phyloP scores from a whole-genome alignment of 2,329 filamentous ascomycete genomes.

The Fusarium mexicanum region DNA sequence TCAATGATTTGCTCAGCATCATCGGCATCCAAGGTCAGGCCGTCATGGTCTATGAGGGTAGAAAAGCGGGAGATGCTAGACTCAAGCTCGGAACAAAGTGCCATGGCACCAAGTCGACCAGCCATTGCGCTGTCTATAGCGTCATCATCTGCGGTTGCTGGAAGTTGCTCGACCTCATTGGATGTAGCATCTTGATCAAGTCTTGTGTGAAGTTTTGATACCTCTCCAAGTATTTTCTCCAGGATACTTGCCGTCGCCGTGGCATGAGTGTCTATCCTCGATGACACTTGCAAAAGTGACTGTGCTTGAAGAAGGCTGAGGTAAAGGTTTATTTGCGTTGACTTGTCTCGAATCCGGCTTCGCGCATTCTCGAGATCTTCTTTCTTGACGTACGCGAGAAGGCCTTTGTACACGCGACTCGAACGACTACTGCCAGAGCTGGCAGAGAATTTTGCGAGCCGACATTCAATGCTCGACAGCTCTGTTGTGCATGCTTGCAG shows the following conservation, averaged over 20 bases:
- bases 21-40: constrained; percentile 9
- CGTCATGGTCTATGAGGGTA: constrained; percentile 1
- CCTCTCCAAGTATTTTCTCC: constrained; percentile 10
- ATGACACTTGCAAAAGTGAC: constrained; percentile 6
- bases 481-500: neutral
- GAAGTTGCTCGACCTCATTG: neutral
- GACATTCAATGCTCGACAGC: neutral
- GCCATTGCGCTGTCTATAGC: neutral
- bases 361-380: constrained; percentile 15
- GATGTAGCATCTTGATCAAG: neutral
- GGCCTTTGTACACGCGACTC: neutral
- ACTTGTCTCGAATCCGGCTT: constrained; percentile 15
- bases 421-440: neutral
- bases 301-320: constrained; percentile 25
- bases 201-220: constrained; percentile 3
- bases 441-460: neutral
- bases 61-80: constrained; percentile 17
- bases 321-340: constrained; percentile 16
- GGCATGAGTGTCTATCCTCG: constrained; percentile 1
- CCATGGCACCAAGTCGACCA: neutral
- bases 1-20: constrained; percentile 30
- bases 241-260: constrained; percentile 7
- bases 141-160: neutral
- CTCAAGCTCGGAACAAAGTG: constrained; percentile 18
- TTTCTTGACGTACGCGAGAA: constrained; percentile 16